These are phyloP conservation scores for Aureobasidium mangrovei DNA, from an alignment of 2,329 filamentous ascomycete genomes.

Conservation along the genomic window DNA sequence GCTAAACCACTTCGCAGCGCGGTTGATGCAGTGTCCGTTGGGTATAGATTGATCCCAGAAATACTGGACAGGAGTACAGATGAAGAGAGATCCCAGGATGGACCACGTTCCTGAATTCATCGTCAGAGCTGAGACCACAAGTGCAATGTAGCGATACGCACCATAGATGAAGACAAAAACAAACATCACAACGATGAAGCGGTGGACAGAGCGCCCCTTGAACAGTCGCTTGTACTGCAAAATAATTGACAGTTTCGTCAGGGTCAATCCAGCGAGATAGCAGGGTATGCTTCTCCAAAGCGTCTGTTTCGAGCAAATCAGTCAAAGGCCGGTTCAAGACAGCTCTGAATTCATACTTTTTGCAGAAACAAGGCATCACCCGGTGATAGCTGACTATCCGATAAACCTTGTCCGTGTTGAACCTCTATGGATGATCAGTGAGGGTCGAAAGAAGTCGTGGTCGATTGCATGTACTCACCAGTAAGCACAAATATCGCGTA, in stretches of 20 bases:
- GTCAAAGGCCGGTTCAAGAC: not conserved
- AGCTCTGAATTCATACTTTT: not conserved
- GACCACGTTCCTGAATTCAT: conserved; percentile 18
- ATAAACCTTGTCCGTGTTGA: not conserved
- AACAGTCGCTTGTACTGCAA: conserved; percentile 42
- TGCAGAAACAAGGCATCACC: not conserved
- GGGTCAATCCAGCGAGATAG: conserved; percentile 30
- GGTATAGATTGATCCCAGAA: conserved; percentile 22
- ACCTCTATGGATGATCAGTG: not conserved
- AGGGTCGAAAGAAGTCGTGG: too few species aligned
- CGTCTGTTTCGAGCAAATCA: not conserved
- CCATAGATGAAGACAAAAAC: conserved; percentile 25
- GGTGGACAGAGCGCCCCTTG: conserved; percentile 30
- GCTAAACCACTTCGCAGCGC: conserved; percentile 24
- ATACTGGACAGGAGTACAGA: conserved; percentile 23
- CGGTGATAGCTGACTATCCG: not conserved
- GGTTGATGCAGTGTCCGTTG: conserved; percentile 20
- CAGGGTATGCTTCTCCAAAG: conserved; percentile 28
- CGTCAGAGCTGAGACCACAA: not conserved
- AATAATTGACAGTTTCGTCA: conserved; percentile 38
- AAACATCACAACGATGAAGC: conserved; percentile 24
- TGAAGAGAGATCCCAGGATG: conserved; percentile 26
- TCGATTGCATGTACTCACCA: not conserved
- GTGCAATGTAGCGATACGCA: not conserved
- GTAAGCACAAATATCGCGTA: not conserved